Conservation (phyloP, 2,329 filamentous ascomycete species). For the Microcera coccophila region DNA sequence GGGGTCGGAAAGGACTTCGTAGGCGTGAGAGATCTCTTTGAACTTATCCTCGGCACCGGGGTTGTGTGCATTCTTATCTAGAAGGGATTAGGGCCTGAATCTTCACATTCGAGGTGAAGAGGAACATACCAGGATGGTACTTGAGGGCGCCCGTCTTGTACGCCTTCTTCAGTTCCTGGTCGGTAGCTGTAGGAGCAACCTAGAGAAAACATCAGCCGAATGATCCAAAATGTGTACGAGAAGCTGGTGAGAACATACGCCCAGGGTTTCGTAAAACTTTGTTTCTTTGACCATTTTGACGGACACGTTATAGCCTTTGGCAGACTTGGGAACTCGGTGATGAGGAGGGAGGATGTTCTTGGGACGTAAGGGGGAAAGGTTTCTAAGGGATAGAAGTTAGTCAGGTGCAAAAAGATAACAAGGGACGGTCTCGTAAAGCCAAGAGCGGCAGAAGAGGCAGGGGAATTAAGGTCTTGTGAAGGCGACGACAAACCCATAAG, state of each 20-base stretch:
- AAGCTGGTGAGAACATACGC: slow-evolving; percentile 51
- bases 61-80: slow-evolving; percentile 96
- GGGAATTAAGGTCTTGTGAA: too few relatives aligned
- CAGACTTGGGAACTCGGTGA: slow-evolving; percentile 9
- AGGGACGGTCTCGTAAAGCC: too few relatives aligned
- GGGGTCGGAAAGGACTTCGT: slow-evolving; percentile 87
- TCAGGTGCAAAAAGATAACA: slow-evolving; percentile 4
- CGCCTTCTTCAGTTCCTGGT: slow-evolving; percentile 84
- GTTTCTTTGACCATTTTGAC: slow-evolving; percentile 72
- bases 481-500: too few relatives aligned
- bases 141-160: slow-evolving; percentile 82
- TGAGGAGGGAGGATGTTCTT: slow-evolving; percentile 7
- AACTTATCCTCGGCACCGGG: slow-evolving; percentile 94
- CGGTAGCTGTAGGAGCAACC: slow-evolving; percentile 75
- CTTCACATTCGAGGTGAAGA: background rate
- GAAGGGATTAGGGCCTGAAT: slow-evolving; percentile 13
- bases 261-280: slow-evolving; percentile 73
- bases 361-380: slow-evolving; percentile 8
- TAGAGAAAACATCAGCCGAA: slow-evolving; percentile 36
- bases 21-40: slow-evolving; percentile 94
- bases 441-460: too few relatives aligned
- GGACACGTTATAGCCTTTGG: slow-evolving; percentile 7
- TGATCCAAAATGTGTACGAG: background rate
- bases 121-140: slow-evolving; percentile 69
- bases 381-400: slow-evolving; percentile 19